Base-by-base conservation (phyloP, 306 rosid species). In the Hippophae tibetana region DNA sequence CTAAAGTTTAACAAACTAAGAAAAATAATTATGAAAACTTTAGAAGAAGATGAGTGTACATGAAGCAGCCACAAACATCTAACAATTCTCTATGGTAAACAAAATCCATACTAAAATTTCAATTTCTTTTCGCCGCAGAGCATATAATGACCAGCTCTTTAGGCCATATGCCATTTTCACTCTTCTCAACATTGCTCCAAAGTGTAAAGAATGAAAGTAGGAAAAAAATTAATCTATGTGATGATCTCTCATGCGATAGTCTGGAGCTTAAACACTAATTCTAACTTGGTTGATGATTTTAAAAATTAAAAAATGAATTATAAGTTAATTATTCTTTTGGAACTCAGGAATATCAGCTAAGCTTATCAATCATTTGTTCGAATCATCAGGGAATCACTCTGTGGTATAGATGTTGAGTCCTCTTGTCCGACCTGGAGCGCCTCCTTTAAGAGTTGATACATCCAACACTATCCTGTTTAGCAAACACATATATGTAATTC, bases 381-480 rank as follows among this genome's bases (percentile, higher is more conserved):
- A 69, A 58, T 76, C 82, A 31, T 83, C 80, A 8, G 84, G 60
- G 52, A 74, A 60, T 1, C 82, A 81, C 72, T 66, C 68, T 6
- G 69, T 71, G 49, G 78, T 67, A 47, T 73, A 75, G 27, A 75
- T 70, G 44, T 83, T 74, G 13, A 93, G 81, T 13, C 99, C 99
- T 82, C 99, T 78, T 5, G 99, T 86, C 72, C 99, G 89, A 42
- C 89, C 94, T 13, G 97, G 95, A 2, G 95, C 89, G 5, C 99
- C 97, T 0, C 90, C 99, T 70, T 80, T 86, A 43, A 82, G 77
- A 1, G 85, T 59, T 14, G 95, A 86, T 56, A 82, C 73, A 81
- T 88, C 95, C 73, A 93, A 57, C 70, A 74, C 78, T 54, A 88
- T 77, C 89, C 97, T 93, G 86, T 41, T 69, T 58, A 57, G 12